Evolutionary conservation across 176 grass and related monocot genomes (phyloP), one percentile per base, ranked within the genome.

Genomic region (Triticum urartu): DNA sequence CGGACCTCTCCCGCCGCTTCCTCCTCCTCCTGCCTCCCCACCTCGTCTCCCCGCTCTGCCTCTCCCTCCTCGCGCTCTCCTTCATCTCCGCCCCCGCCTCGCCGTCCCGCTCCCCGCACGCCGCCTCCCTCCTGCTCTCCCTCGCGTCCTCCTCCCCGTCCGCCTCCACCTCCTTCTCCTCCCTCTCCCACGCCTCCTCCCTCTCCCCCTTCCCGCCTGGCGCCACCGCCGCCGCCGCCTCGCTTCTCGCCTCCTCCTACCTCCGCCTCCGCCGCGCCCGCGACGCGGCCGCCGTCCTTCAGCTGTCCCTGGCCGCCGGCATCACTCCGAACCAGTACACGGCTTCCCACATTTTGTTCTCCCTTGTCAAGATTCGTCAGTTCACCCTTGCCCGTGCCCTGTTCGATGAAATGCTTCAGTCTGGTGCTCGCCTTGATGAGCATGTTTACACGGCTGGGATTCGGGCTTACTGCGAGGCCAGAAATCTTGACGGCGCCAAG

Each of bases 371-470:
- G 74, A 91, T 86, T 77, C 79, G 95, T 39, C 86, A 86, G 66
- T 94, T 93, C 64, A 86, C 82, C 60, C 90, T 94, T 47, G 95
- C 85, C 69, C 70, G 69, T 20, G 73, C 80, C 2, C 39, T 94
- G 89, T 97, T 97, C 6, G 90, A 94, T 81, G 78, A 91, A 90
- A 89, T 91, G 81, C 64, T 89, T 13, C 58, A 3, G 1, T 84
- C 42, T 3, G 79, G 28, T 21, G 65, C 81, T 86, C 33, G 9
- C 5, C 21, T 82, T 5, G 94, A 97, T 0, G 89, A 92, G 81
- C 92, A 94, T 26, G 26, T 92, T 26, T 97, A 89, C 34, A 75
- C 90, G 1, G 88, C 95, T 18, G 92, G 89, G 15, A 92, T 91
- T 71, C 91, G 87, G 66, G 91, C 88, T 21, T 91, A 89, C 14